Conservation (phyloP, 2,329 filamentous ascomycete genomes). For the Venturiaceae sp. region DNA sequence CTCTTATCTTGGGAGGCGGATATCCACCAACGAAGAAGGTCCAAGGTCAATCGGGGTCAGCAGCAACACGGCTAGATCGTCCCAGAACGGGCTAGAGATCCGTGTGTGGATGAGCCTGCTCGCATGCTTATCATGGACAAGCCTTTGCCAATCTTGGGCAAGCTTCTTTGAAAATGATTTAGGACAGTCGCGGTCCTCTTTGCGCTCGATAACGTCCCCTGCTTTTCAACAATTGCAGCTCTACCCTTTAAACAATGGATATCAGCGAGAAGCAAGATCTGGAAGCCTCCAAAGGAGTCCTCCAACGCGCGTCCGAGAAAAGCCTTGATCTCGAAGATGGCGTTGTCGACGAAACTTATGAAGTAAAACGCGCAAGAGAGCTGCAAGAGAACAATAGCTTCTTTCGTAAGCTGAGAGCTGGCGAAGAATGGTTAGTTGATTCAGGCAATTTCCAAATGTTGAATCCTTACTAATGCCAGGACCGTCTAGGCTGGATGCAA, state of each 20-base stretch:
- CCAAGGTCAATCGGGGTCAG: background rate
- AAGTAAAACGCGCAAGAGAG: conserved; percentile 1
- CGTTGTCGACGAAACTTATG: background rate
- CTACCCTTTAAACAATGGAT: background rate
- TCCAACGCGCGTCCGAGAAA: background rate
- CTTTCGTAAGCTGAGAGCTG: conserved; percentile 20
- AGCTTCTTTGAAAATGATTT: background rate
- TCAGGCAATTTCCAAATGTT: background rate
- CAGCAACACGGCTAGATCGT: background rate
- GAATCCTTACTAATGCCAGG: background rate
- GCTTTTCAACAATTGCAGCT: background rate
- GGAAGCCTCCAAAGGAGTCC: background rate
- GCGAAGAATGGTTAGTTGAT: conserved; percentile 20
- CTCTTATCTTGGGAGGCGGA: background rate
- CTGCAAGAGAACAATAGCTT: conserved; percentile 17
- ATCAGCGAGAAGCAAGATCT: background rate
- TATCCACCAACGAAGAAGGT: too few relatives aligned
- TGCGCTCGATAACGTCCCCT: background rate
- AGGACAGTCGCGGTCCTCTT: background rate
- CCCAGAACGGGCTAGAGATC: background rate
- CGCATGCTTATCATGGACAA: background rate
- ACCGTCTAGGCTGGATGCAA: conserved; percentile 25
- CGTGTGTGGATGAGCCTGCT: background rate
- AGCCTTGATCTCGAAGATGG: background rate
- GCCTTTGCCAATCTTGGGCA: background rate